Conservation (phyloP, 345 rosid species). For the Kernera saxatilis region DNA sequence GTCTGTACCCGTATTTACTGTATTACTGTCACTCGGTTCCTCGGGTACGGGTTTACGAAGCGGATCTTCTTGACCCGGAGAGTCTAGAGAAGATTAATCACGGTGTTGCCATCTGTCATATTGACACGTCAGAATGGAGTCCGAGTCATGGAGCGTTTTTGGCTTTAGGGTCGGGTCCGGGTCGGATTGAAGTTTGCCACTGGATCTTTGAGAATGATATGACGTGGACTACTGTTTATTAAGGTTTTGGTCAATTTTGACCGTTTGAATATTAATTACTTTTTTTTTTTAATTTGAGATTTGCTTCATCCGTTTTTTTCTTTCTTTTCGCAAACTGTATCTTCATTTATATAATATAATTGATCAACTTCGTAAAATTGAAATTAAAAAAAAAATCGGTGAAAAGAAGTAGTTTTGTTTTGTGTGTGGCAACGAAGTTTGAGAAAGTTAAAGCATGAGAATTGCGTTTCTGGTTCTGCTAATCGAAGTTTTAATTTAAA, state of each 20-base stretch:
- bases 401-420: neutral
- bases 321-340: neutral
- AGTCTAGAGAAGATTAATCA: constrained; percentile 50
- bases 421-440: neutral
- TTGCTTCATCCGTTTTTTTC: neutral
- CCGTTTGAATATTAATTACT: neutral
- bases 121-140: constrained; percentile 84
- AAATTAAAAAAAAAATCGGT: too few species aligned
- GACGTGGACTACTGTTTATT: constrained; percentile 58
- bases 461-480: neutral
- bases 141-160: constrained; percentile 68
- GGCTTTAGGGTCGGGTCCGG: constrained; percentile 72
- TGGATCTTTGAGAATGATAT: constrained; percentile 91
- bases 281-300: neutral
- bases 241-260: neutral
- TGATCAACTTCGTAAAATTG: neutral
- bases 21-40: constrained; percentile 96
- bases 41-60: constrained; percentile 71
- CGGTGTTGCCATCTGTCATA: constrained; percentile 80
- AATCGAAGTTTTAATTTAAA: too few species aligned
- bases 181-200: constrained; percentile 78
- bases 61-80: constrained; percentile 56
- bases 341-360: neutral
- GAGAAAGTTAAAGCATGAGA: neutral
- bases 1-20: constrained; percentile 68